Conservation (phyloP, 768 basidiomycete genomes). For the Mrakia blollopis region DNA sequence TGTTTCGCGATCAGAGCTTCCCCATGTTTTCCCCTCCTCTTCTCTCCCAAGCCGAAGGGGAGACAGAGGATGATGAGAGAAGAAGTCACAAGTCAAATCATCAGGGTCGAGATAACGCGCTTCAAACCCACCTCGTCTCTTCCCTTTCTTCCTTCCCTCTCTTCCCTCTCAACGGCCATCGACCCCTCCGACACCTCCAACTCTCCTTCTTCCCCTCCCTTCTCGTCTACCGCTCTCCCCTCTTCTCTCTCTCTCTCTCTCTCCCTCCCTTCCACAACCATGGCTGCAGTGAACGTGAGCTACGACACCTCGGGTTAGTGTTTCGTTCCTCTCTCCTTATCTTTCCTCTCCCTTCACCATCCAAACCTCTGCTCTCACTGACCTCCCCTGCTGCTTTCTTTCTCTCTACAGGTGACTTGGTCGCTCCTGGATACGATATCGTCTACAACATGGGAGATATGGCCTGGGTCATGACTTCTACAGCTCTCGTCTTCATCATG, state of each 20-base stretch:
- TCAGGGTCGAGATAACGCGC: neutral
- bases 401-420: constrained; percentile 4
- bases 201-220: neutral
- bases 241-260: neutral
- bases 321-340: neutral
- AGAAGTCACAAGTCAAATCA: too few relatives aligned
- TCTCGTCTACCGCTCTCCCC: neutral
- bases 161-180: neutral
- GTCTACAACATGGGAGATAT: constrained; percentile 32
- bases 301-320: constrained; percentile 9
- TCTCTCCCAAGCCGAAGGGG: too few relatives aligned
- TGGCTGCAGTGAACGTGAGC: constrained; percentile 15
- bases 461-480: constrained; percentile 29
- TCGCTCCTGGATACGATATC: constrained; percentile 16
- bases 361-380: neutral
- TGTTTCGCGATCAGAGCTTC: too few relatives aligned
- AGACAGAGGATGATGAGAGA: neutral
- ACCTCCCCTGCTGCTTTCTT: neutral
- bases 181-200: neutral
- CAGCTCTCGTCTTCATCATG: constrained; percentile 28
- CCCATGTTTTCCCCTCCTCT: too few relatives aligned
- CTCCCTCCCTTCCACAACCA: neutral
- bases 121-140: neutral
- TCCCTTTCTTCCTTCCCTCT: neutral
- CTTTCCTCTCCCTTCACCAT: neutral